These are phyloP conservation scores for Hypsizygus marmoreus DNA, from an alignment of 768 basidiomycete species.

Conservation along the genomic window DNA sequence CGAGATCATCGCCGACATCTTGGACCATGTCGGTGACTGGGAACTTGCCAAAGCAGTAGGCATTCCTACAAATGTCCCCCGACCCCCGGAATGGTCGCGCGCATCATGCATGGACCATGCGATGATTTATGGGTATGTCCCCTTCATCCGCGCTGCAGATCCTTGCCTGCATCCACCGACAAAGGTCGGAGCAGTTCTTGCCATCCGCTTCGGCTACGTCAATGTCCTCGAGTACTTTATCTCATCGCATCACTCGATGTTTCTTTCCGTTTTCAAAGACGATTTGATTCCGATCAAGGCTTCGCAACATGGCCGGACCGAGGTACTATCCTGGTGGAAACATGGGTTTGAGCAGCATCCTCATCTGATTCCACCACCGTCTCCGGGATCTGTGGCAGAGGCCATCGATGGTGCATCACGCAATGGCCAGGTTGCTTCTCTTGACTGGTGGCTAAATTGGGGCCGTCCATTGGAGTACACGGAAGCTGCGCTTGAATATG, in stretches of 20 bases:
- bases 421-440: constrained; percentile 69
- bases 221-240: constrained; percentile 76
- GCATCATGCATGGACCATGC: constrained; percentile 72
- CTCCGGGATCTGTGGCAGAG: constrained; percentile 57
- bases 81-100: constrained; percentile 70
- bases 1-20: constrained; percentile 74
- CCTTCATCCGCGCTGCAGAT: constrained; percentile 60
- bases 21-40: constrained; percentile 84
- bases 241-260: constrained; percentile 62
- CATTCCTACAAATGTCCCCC: constrained; percentile 66
- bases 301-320: constrained; percentile 69
- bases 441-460: constrained; percentile 83
- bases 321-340: constrained; percentile 84
- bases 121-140: constrained; percentile 65
- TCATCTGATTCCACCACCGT: constrained; percentile 58
- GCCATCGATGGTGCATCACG: constrained; percentile 81
- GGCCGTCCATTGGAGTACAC: constrained; percentile 72
- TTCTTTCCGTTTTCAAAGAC: constrained; percentile 62
- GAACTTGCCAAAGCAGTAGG: constrained; percentile 79
- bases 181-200: constrained; percentile 63
- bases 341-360: constrained; percentile 61
- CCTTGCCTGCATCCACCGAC: constrained; percentile 63
- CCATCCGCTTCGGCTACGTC: constrained; percentile 75
- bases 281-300: constrained; percentile 79
- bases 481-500: constrained; percentile 77